These are phyloP conservation scores for Dactylellina parvicollis DNA, from an alignment of 2,329 filamentous ascomycete genomes.

Conservation along the genomic window DNA sequence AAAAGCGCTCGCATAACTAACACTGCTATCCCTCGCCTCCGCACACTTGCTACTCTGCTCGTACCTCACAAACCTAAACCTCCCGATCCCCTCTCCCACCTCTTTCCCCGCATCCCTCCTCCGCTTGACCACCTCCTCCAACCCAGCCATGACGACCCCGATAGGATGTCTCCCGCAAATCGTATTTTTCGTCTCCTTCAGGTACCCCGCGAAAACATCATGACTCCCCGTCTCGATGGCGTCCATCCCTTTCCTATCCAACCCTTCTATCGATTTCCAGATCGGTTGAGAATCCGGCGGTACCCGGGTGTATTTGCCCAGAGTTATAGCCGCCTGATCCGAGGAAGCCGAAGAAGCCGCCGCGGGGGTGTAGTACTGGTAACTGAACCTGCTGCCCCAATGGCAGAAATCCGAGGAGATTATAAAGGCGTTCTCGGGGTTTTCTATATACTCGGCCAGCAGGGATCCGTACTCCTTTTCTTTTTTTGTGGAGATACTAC, in stretches of 20 bases:
- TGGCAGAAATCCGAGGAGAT: conserved; percentile 97
- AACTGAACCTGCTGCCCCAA: conserved; percentile 86
- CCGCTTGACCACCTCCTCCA: conserved; percentile 71
- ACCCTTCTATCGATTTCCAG: conserved; percentile 81
- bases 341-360: conserved; percentile 61
- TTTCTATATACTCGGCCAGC: conserved; percentile 80
- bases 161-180: conserved; percentile 96
- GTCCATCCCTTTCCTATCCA: conserved; percentile 85
- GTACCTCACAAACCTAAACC: conserved; percentile 84
- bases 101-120: conserved; percentile 60
- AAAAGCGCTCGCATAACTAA: conserved; percentile 95
- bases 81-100: conserved; percentile 61
- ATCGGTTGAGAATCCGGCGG: conserved; percentile 66
- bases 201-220: conserved; percentile 73
- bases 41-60: conserved; percentile 82
- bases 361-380: conserved; percentile 77
- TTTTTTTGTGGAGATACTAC: conserved; percentile 72
- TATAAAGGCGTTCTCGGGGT: conserved; percentile 81
- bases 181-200: conserved; percentile 82
- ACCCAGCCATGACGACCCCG: conserved; percentile 86
- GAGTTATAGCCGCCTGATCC: conserved; percentile 60
- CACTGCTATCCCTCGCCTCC: conserved; percentile 77
- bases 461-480: conserved; percentile 76
- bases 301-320: conserved; percentile 60
- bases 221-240: conserved; percentile 82